phyloP scores from a whole-genome alignment of 2,329 filamentous ascomycete genomes.

The Fusarium subtropicale region DNA sequence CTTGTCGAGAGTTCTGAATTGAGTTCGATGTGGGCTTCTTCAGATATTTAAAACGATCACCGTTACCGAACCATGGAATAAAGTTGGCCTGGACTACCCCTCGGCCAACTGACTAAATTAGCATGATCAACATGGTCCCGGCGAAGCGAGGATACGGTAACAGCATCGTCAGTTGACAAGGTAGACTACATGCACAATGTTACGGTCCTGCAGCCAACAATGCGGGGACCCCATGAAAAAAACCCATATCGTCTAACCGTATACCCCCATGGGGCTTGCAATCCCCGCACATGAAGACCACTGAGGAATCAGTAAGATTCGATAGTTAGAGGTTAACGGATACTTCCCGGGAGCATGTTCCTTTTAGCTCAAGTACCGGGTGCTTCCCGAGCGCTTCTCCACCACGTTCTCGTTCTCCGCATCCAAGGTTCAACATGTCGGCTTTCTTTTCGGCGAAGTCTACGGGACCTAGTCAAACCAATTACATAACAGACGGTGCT shows the following conservation, averaged over 20 bases:
- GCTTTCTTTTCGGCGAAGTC: not conserved
- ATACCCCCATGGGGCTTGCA: conserved; percentile 1
- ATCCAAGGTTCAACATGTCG: not conserved
- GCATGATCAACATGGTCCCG: not conserved
- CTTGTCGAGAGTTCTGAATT: not conserved
- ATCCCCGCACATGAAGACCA: not conserved
- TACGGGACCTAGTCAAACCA: accelerated
- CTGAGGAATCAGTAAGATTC: no score
- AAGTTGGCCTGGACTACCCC: not conserved
- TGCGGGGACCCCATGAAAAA: not conserved
- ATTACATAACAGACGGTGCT: not conserved
- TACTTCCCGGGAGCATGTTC: not conserved
- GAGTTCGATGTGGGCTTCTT: not conserved
- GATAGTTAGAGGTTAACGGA: not conserved
- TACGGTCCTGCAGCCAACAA: not conserved
- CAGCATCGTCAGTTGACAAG: not conserved
- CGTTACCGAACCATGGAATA: no score
- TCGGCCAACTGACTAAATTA: not conserved
- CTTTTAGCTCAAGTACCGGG: not conserved
- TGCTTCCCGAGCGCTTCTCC: not conserved
- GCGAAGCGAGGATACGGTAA: not conserved
- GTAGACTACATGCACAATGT: not conserved
- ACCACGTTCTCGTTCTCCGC: not conserved
- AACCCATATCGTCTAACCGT: no score
- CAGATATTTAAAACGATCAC: not conserved